These are phyloP conservation scores for Oryza glaberrima DNA, from an alignment of 176 grass and related monocot genomes.

Conservation along the genomic window DNA sequence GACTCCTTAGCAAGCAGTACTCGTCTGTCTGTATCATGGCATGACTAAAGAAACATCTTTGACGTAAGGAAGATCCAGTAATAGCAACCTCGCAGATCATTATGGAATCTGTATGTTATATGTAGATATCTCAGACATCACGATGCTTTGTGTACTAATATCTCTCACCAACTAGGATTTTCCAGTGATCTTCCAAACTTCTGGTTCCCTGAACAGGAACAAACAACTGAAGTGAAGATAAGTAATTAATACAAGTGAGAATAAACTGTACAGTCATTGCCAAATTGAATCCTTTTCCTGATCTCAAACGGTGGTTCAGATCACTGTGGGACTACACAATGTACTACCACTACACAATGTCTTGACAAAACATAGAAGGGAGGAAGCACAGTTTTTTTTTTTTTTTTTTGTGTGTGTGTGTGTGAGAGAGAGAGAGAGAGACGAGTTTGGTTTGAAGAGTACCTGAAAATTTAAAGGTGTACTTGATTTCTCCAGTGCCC, in stretches of 20 bases:
- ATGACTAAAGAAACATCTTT: not conserved
- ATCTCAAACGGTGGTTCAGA: not conserved
- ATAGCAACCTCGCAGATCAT: not conserved
- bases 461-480: constrained; percentile 26
- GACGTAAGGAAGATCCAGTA: not conserved
- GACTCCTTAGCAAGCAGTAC: constrained; percentile 4
- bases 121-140: not conserved
- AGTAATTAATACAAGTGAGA: not conserved
- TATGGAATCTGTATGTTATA: not conserved
- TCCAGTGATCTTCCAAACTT: not conserved
- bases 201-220: not conserved
- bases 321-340: not conserved
- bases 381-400: not conserved
- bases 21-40: not conserved
- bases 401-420: not conserved
- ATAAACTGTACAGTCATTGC: not conserved
- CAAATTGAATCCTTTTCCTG: not conserved
- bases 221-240: not conserved
- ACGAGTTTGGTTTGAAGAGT: not conserved
- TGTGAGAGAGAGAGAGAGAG: not conserved
- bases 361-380: not conserved
- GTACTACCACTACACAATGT: not conserved
- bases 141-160: not conserved
- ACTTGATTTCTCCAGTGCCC: constrained; percentile 18
- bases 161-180: constrained; percentile 6